Evolutionary conservation across 164 flowering plant species (phyloP), one percentile per base, ranked within the genome.

Genomic region (Malania oleifera): DNA sequence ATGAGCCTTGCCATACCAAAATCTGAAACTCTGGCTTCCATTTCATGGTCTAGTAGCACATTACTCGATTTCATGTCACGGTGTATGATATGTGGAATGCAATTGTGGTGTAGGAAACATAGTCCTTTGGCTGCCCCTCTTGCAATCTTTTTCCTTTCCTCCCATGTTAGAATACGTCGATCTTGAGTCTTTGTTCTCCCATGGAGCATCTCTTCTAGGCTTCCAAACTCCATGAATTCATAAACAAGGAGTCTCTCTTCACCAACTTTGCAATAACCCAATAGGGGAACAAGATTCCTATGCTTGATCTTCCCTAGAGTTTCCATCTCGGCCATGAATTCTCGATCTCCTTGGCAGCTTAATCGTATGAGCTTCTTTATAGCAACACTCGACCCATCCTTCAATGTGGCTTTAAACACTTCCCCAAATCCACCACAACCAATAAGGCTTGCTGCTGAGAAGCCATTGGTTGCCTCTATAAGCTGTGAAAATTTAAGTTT

Each of bases 271-370:
- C 91, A 82, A 63, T 85, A 85, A 19, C 91, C 91, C 52, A 85
- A 41, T 2, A 85, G 65, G 2, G 87, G 87, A 15, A 85, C 86
- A 1, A 85, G 77, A 39, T 85, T 82, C 59, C 44, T 70, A 55
- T 85, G 91, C 73, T 81, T 85, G 69, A 85, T 82, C 66, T 82
- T 82, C 20, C 91, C 91, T 2, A 85, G 60, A 1, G 91, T 85
- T 61, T 85, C 91, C 91, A 85, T 82, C 64, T 85, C 91, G 0
- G 91, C 87, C 84, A 75, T 85, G 80, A 85, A 85, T 51, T 85
- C 91, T 25, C 87, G 60, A 49, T 85, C 88, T 0, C 91, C 87
- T 47, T 82, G 87, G 64, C 81, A 77, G 47, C 87, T 82, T 44
- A 80, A 38, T 6, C 76, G 68, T 43, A 82, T 76, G 54, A 85